Evolutionary conservation across 2,329 filamentous ascomycete genomes (phyloP).

Genomic region (Macrophomina pseudophaseolina): DNA sequence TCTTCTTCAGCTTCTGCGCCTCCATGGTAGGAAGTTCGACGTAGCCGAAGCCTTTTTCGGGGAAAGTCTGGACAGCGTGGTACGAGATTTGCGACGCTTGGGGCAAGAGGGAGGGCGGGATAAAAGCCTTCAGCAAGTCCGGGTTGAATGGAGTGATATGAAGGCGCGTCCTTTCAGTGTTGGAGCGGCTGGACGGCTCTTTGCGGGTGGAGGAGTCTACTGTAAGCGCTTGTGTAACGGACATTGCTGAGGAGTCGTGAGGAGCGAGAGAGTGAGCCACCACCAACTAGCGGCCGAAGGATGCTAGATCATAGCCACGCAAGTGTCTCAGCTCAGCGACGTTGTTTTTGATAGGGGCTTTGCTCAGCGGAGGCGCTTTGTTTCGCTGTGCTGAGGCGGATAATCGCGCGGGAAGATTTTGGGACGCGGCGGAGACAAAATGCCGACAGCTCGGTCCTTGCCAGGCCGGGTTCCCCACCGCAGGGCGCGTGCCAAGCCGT

Average conservation of each 20-base stretch:
- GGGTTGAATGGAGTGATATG: slow-evolving; percentile 88
- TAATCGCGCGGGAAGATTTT: background rate
- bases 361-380: background rate
- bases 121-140: slow-evolving; percentile 71
- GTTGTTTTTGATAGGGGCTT: background rate
- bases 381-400: background rate
- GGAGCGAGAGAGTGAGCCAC: slow-evolving; percentile 10
- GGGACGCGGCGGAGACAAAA: slow-evolving; percentile 7
- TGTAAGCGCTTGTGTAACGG: slow-evolving; percentile 28
- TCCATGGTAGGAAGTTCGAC: slow-evolving; percentile 80
- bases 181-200: background rate
- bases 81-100: slow-evolving; percentile 83
- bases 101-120: slow-evolving; percentile 70
- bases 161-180: slow-evolving; percentile 55
- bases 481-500: slow-evolving; percentile 5
- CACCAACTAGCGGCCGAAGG: slow-evolving; percentile 1
- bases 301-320: slow-evolving; percentile 11
- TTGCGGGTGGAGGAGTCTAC: slow-evolving; percentile 19
- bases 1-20: slow-evolving; percentile 89
- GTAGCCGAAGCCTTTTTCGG: slow-evolving; percentile 89
- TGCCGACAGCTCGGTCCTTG: slow-evolving; percentile 15
- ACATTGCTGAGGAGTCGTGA: slow-evolving; percentile 20
- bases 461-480: slow-evolving; percentile 14
- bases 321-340: slow-evolving; percentile 14
- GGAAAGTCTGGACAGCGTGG: slow-evolving; percentile 83